Base-by-base conservation (phyloP, 139 green algal genomes). In the Nannochloris sp. region DNA sequence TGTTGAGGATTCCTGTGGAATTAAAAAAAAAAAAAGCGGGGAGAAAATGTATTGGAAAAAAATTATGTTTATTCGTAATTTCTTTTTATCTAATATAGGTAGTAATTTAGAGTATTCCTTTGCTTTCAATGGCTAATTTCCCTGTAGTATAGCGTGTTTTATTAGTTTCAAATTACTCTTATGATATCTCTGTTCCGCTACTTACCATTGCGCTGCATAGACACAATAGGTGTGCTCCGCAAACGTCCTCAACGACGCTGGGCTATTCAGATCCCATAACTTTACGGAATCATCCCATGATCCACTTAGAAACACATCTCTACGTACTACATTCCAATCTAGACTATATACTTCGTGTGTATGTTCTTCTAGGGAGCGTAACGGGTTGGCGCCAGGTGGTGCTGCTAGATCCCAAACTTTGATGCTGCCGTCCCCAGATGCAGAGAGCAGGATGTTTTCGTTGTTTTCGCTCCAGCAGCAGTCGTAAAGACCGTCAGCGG, bases 271-370 rank as follows among this genome's bases (percentile, higher is more conserved):
- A 27, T 66, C 87, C 90, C 90, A 98, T 30, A 98, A 74, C 80
- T 96, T 97, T 37, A 97, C 74, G 4, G 79, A 93, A 83, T 97
- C 91, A 70, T 99, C 93, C 93, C 93, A 99, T 8, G 77, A 90
- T 9, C 75, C 83, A 57, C 68, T 90, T 6, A 98, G 70, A 72
- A 99, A 97, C 53, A 84, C 56, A 59, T 97, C 90, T 2, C 85
- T 79, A 10, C 79, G 78, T 62, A 84, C 71, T 35, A 82, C 34
- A 77, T 99, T 98, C 88, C 90, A 97, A 53, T 83, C 84, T 32
- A 98, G 59, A 47, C 63, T 73, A 64, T 92, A 90, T 48, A 90
- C 90, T 79, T 98, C 92, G 37, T 92, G 81, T 6, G 53, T 83
- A 81, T 97, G 92, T 61, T 97, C 92, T 48, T 92, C 66, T 34